A percentile compares a stretch with the other conserved stretches of the same genome.
phyloP scores from a whole-genome alignment of 1,284 basidiomycete genomes.

The Lentinus polychrous region DNA sequence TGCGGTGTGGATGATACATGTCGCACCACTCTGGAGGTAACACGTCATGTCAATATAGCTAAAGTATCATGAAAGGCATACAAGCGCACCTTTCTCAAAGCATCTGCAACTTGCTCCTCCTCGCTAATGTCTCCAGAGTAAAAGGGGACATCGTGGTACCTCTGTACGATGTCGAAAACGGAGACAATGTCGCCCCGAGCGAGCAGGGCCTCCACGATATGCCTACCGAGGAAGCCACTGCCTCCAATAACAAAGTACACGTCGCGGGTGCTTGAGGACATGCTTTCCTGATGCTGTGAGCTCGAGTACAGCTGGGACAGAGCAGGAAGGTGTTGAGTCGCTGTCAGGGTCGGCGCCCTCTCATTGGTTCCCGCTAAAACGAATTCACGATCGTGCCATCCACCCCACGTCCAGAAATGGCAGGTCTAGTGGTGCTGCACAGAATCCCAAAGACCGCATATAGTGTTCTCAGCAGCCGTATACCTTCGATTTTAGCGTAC shows the following conservation, averaged over 20 bases:
- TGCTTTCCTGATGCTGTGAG: constrained; percentile 7
- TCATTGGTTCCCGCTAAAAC: too few relatives aligned
- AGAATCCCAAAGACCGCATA: too few relatives aligned
- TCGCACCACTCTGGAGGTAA: constrained; percentile 59
- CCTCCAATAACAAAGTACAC: constrained; percentile 84
- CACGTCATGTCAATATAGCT: background rate
- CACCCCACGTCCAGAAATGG: too few relatives aligned
- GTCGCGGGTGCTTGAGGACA: constrained; percentile 32
- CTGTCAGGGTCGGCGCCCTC: too few relatives aligned
- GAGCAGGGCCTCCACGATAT: constrained; percentile 80
- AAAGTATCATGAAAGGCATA: constrained; percentile 8
- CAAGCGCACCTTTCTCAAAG: constrained; percentile 60
- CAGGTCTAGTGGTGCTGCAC: too few relatives aligned
- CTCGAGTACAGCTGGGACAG: background rate
- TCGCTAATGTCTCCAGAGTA: constrained; percentile 83
- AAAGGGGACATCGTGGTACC: constrained; percentile 81
- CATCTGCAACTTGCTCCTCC: constrained; percentile 63
- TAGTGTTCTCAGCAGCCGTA: too few relatives aligned
- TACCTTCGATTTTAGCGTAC: too few relatives aligned
- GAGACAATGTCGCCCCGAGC: constrained; percentile 76
- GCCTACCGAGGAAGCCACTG: constrained; percentile 87
- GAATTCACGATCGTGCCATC: too few relatives aligned
- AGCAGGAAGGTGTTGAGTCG: background rate
- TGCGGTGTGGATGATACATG: constrained; percentile 93
- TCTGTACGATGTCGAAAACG: constrained; percentile 87